phyloP scores from a whole-genome alignment of 306 rosid genomes.

The Casuarina equisetifolia region DNA sequence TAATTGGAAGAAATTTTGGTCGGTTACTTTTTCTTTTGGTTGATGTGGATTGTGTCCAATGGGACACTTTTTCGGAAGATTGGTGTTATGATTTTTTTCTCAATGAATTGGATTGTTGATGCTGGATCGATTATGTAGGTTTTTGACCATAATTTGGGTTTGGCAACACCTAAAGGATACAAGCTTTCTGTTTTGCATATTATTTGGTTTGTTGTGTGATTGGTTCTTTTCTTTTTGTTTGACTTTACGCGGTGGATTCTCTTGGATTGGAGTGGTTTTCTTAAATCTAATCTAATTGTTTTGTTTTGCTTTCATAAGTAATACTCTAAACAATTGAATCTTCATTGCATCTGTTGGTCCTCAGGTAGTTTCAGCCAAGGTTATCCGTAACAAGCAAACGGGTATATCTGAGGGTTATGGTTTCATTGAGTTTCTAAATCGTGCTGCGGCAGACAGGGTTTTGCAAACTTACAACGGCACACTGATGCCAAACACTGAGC shows the following conservation, averaged over 20 bases:
- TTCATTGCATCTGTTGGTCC: background rate
- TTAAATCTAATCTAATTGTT: too few relatives aligned
- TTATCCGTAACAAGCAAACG: slow-evolving; percentile 57
- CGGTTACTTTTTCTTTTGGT: background rate
- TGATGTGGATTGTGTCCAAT: background rate
- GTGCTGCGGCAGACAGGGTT: slow-evolving; percentile 46
- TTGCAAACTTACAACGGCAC: slow-evolving; percentile 52
- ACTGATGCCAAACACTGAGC: slow-evolving; percentile 53
- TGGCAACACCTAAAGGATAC: background rate
- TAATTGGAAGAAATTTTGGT: too few relatives aligned
- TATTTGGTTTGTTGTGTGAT: background rate
- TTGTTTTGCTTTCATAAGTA: too few relatives aligned
- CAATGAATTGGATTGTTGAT: background rate
- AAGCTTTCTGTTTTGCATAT: background rate
- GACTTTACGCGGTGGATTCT: background rate
- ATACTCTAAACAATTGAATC: background rate
- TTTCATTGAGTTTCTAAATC: slow-evolving; percentile 52
- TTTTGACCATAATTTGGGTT: too few relatives aligned
- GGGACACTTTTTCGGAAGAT: background rate
- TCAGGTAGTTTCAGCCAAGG: slow-evolving; percentile 52
- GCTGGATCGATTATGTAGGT: too few relatives aligned
- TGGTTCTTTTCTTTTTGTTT: background rate
- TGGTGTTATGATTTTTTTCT: background rate
- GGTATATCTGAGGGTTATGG: slow-evolving; percentile 63
- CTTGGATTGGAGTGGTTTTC: background rate